These are phyloP conservation scores for Hamamelis virginiana DNA, from an alignment of 164 flowering plant species.

Conservation along the genomic window DNA sequence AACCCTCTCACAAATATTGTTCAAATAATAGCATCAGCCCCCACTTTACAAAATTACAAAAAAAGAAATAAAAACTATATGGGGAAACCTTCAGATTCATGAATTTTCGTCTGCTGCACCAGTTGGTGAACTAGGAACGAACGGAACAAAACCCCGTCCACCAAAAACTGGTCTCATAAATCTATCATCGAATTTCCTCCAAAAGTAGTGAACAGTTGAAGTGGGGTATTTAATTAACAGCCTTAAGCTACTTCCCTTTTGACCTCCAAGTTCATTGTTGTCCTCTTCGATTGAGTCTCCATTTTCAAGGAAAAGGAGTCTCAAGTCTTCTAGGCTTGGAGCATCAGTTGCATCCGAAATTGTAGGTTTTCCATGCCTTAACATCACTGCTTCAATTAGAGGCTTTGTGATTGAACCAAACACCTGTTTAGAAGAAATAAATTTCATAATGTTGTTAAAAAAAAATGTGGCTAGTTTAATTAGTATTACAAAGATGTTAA, in stretches of 20 bases:
- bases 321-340: conserved; percentile 53
- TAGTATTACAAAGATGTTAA: background rate
- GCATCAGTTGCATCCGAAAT: conserved; percentile 36
- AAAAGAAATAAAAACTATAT: background rate
- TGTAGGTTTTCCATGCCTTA: conserved; percentile 22
- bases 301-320: conserved; percentile 42
- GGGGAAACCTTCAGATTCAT: conserved; percentile 2
- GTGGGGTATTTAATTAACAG: conserved; percentile 56
- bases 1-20: no score
- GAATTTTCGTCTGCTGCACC: conserved; percentile 25
- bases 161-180: conserved; percentile 86
- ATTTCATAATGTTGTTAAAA: background rate
- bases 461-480: background rate
- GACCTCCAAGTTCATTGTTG: conserved; percentile 8
- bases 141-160: conserved; percentile 69
- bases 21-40: no score
- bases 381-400: conserved; percentile 46
- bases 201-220: conserved; percentile 66
- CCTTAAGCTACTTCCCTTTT: conserved; percentile 40
- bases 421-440: conserved; percentile 36
- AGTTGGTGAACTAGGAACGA: conserved; percentile 54
- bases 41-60: no score
- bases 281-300: conserved; percentile 27
- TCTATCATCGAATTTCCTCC: conserved; percentile 77
- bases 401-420: conserved; percentile 77